Percentiles rank a stretch among this genome's conserved stretches.
These are phyloP conservation scores for Pseudocercospora pini-densiflorae DNA, from an alignment of 2,329 filamentous ascomycete genomes.

Conservation along the genomic window DNA sequence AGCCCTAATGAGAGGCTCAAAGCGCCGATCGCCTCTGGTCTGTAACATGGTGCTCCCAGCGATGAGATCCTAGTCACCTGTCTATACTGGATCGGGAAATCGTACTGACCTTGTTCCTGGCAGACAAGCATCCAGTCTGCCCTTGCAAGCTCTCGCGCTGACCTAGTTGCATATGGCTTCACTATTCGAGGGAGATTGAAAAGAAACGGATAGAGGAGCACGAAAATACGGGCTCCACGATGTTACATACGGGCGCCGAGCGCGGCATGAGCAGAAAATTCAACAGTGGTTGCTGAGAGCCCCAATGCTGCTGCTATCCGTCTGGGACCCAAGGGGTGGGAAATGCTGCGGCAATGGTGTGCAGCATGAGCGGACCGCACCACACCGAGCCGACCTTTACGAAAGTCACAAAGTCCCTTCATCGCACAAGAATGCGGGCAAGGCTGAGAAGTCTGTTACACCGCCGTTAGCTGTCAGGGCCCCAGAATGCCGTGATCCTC, in stretches of 20 bases:
- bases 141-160: background rate
- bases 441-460: slow-evolving; percentile 1
- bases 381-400: slow-evolving; percentile 2
- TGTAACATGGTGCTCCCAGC: slow-evolving; percentile 2
- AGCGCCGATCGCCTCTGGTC: background rate
- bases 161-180: slow-evolving; percentile 8
- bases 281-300: background rate
- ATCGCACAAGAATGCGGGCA: slow-evolving; percentile 15
- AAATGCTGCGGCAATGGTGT: background rate
- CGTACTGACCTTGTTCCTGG: slow-evolving; percentile 11
- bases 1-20: slow-evolving; percentile 4
- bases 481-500: background rate
- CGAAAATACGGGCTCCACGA: slow-evolving; percentile 2
- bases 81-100: slow-evolving; percentile 12
- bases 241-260: slow-evolving; percentile 5
- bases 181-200: background rate
- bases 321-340: background rate
- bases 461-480: background rate
- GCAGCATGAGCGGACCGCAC: slow-evolving; percentile 15
- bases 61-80: background rate
- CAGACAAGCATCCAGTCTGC: background rate
- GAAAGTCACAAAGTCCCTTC: slow-evolving; percentile 3
- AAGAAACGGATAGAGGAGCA: background rate
- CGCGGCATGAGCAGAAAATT: slow-evolving; percentile 9
- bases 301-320: slow-evolving; percentile 3